These are phyloP conservation scores for Salix koriyanagi DNA, from an alignment of 345 rosid species.

Conservation along the genomic window DNA sequence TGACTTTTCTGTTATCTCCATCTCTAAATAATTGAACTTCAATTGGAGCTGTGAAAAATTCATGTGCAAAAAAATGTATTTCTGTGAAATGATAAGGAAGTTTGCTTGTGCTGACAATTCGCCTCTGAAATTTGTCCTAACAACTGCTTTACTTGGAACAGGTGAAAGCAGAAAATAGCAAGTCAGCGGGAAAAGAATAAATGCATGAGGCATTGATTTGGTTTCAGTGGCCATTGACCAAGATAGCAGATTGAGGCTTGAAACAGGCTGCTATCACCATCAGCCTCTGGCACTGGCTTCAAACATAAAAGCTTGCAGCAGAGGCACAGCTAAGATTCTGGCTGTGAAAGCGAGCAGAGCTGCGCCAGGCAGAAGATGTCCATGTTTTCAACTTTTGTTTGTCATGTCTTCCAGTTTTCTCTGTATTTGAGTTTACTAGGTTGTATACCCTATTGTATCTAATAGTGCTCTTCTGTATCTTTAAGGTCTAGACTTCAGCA, in stretches of 20 bases:
- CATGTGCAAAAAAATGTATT: background rate
- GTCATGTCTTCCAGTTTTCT: background rate
- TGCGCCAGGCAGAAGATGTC: background rate
- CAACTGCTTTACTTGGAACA: background rate
- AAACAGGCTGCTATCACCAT: background rate
- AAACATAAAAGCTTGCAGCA: background rate
- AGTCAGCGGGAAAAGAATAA: background rate
- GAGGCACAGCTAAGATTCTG: background rate
- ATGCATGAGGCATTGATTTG: too few relatives aligned
- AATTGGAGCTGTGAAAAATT: too few relatives aligned
- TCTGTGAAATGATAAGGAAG: background rate
- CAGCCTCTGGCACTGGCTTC: background rate
- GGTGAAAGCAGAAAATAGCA: background rate
- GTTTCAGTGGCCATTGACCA: too few relatives aligned
- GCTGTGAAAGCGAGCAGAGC: background rate
- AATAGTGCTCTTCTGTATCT: background rate
- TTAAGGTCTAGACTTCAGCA: background rate
- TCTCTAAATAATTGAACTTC: too few relatives aligned
- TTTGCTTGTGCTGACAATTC: background rate
- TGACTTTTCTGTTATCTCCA: too few relatives aligned
- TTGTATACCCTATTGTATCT: background rate
- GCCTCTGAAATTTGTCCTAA: background rate
- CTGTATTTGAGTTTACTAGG: background rate
- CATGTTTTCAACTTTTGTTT: background rate
- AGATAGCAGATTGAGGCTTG: too few relatives aligned